Evolutionary conservation across 2,329 filamentous ascomycete genomes (phyloP).

Genomic region (Cadophora gregata): DNA sequence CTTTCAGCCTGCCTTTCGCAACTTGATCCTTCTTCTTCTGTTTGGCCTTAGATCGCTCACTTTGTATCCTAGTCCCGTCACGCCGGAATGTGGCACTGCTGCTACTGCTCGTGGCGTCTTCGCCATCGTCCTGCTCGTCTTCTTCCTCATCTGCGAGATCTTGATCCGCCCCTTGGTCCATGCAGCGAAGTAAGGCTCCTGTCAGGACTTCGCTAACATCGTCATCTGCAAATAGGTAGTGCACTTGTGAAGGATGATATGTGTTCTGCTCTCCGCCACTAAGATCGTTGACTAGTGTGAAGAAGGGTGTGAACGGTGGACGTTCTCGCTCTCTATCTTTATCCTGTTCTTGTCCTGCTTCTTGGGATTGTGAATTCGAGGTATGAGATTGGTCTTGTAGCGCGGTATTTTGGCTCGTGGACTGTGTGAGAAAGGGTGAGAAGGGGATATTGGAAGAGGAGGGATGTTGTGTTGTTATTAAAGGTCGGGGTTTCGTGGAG

Average conservation of each 20-base stretch:
- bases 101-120: conserved; percentile 9
- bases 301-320: conserved; percentile 76
- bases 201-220: conserved; percentile 77
- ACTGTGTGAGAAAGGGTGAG: neutral
- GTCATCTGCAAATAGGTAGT: conserved; percentile 94
- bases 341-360: neutral
- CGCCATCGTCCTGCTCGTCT: neutral
- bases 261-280: conserved; percentile 58
- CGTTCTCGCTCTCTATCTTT: neutral
- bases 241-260: conserved; percentile 77
- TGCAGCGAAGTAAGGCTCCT: conserved; percentile 57
- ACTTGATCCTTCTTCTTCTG: conserved; percentile 13
- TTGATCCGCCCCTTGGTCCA: conserved; percentile 1
- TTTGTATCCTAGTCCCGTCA: neutral
- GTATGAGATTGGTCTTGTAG: neutral
- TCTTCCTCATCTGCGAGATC: neutral
- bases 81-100: neutral
- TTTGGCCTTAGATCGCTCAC: neutral
- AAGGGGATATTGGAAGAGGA: conserved; percentile 1
- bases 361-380: neutral
- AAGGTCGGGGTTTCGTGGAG: neutral
- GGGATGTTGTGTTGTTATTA: conserved; percentile 16
- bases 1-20: neutral
- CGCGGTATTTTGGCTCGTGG: neutral
- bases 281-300: conserved; percentile 81